A percentile compares a stretch with the other conserved stretches of the same genome.
phyloP scores from a whole-genome alignment of 148 eudicot species.

The Linanthus parryae region DNA sequence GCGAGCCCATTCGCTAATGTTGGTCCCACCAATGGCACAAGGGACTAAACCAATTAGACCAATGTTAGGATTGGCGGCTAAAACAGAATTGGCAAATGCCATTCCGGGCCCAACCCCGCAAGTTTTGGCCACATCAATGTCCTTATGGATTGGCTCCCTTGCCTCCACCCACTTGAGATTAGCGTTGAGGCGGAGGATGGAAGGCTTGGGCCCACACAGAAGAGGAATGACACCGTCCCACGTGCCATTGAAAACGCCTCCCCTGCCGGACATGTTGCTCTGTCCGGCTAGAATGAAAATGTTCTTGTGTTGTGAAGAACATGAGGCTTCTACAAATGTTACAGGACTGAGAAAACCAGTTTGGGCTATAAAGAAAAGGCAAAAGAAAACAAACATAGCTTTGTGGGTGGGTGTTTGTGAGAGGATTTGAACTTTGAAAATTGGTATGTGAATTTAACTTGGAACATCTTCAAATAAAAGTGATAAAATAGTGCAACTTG shows the following conservation, averaged over 20 bases:
- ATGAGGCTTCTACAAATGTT: too few species aligned
- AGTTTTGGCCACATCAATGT: slow-evolving; percentile 37
- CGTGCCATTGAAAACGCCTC: slow-evolving; percentile 13
- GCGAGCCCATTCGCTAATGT: slow-evolving; percentile 48
- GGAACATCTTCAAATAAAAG: too few species aligned
- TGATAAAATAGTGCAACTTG: too few species aligned
- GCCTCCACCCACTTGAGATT: slow-evolving; percentile 44
- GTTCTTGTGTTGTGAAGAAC: slow-evolving; percentile 1
- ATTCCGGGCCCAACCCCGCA: slow-evolving; percentile 77
- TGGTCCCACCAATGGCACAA: slow-evolving; percentile 73
- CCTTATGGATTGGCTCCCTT: slow-evolving; percentile 52
- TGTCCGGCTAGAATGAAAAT: not conserved
- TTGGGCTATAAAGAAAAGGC: too few species aligned
- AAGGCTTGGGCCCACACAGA: slow-evolving; percentile 19
- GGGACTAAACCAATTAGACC: slow-evolving; percentile 63
- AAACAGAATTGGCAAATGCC: slow-evolving; percentile 47
- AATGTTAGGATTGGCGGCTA: slow-evolving; percentile 9
- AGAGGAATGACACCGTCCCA: slow-evolving; percentile 54
- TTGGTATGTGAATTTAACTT: too few species aligned
- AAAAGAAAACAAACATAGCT: too few species aligned
- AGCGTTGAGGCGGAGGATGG: slow-evolving; percentile 37
- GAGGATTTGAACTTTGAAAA: too few species aligned
- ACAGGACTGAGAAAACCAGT: too few species aligned
- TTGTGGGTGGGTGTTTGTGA: too few species aligned
- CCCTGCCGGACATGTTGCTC: slow-evolving; percentile 1